Base-by-base conservation (phyloP, 164 flowering plant species). In the Chimonanthus salicifolius region DNA sequence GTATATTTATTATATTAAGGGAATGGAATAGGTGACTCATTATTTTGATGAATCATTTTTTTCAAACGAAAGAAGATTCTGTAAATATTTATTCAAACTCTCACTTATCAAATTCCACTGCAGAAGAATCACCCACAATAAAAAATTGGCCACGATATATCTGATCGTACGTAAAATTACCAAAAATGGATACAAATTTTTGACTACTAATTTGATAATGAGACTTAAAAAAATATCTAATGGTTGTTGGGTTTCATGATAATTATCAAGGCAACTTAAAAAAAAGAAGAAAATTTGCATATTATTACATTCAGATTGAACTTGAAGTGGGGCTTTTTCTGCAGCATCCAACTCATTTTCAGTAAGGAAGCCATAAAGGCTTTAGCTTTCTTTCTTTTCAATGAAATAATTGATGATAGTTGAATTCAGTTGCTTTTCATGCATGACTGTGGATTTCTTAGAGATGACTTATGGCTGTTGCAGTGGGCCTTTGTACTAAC, bases 371-470 rank as follows among this genome's bases (percentile, higher is more conserved):
- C 58, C 16, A 54, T 10, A 9, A 54, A 54, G 60, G 60, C 60
- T 54, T 54, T n/a, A 54, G 60, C 60, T 54, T 54, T 54, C 60
- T 54, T 54, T 54, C 60, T 54, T 54, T 54, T 54, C 60, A 54
- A 15, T 54, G 60, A 54, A 54, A 54, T 54, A 54, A 54, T 54
- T 54, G 16, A 15, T 54, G 60, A 33, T n/a, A 13, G 60, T 54
- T 13, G 60, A 13, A 54, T 13, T 54, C 16, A 54, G 16, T 54
- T 54, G 11, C 60, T 54, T 54, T 54, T 54, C 60, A 54, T 54
- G 60, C 11, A 54, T 8, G 60, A 54, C 60, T 11, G 10, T 54
- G 16, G 60, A 54, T 54, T n/a, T 54, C 16, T 10, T 54, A 54
- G 60, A 11, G 16, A 10, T 13, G n/a, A 54, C 8, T 4, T 54